Conservation (phyloP, 495 filamentous ascomycete genomes). For the Parathielavia hyrcaniae region DNA sequence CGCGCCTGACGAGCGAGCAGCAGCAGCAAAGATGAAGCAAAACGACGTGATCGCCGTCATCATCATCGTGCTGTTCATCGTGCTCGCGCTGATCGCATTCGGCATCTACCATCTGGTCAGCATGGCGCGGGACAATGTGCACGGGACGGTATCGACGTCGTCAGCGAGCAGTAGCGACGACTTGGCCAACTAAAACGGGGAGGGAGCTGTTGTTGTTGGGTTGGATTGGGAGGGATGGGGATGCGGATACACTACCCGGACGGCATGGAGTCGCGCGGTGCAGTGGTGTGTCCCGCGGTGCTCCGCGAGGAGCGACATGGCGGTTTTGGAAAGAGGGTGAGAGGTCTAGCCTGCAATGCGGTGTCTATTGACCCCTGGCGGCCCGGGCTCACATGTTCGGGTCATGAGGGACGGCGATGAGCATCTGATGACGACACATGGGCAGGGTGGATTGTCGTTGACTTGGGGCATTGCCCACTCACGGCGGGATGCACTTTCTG, state of each 20-base stretch:
- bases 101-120: slow-evolving; percentile 58
- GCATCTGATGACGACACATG: slow-evolving; percentile 7
- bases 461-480: slow-evolving; percentile 6
- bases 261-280: no score
- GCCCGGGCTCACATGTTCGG: background rate
- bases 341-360: background rate
- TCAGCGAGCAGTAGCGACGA: slow-evolving; percentile 30
- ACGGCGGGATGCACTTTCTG: slow-evolving; percentile 9
- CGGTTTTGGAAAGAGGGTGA: no score
- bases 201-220: background rate
- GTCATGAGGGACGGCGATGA: slow-evolving; percentile 1
- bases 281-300: no score
- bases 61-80: slow-evolving; percentile 70
- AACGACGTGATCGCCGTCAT: slow-evolving; percentile 79
- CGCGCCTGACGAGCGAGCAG: background rate
- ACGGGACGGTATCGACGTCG: slow-evolving; percentile 26
- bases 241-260: background rate
- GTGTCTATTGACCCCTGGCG: no score
- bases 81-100: slow-evolving; percentile 63
- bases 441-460: slow-evolving; percentile 1
- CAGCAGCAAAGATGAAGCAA: slow-evolving; percentile 49
- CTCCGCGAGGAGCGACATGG: no score
- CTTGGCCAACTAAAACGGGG: background rate
- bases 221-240: background rate
- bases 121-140: slow-evolving; percentile 40